phyloP scores from a whole-genome alignment of 805 yeast genomes.

The Wickerhamiella hasegawae region DNA sequence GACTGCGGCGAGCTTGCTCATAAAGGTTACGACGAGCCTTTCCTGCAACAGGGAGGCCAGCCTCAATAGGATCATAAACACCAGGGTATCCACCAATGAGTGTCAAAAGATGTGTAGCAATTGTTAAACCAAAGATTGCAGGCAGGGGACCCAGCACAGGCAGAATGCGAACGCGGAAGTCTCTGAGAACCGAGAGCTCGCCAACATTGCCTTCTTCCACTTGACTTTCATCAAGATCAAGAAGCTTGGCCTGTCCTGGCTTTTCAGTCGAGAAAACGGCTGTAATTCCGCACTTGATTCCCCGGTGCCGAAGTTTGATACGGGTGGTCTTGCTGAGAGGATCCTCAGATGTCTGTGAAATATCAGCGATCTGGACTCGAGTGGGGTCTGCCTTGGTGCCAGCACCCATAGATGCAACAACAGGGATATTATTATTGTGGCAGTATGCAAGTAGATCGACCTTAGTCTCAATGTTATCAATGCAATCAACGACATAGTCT shows the following conservation, averaged over 20 bases:
- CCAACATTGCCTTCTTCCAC: conserved; percentile 68
- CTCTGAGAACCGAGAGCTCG: conserved; percentile 71
- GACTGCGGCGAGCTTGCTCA: conserved; percentile 64
- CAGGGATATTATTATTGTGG: conserved; percentile 40
- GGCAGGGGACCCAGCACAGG: conserved; percentile 98
- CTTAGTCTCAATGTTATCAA: conserved; percentile 94
- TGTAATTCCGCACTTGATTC: conserved; percentile 61
- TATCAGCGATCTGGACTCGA: conserved; percentile 74
- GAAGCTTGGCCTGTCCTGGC: conserved; percentile 82
- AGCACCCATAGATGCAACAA: conserved; percentile 91
- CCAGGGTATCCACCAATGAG: conserved; percentile 67
- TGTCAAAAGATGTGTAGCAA: conserved; percentile 72
- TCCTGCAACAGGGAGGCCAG: conserved; percentile 72
- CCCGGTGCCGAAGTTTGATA: conserved; percentile 63
- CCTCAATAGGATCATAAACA: conserved; percentile 25
- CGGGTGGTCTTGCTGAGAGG: conserved; percentile 80
- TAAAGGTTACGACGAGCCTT: conserved; percentile 74
- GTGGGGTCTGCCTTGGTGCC: conserved; percentile 94
- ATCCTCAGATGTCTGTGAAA: conserved; percentile 83
- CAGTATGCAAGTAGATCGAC: conserved; percentile 75
- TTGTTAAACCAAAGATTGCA: conserved; percentile 82
- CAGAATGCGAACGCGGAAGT: conserved; percentile 83
- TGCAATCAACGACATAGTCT: conserved; percentile 79
- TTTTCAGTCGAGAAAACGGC: conserved; percentile 89
- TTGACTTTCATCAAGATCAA: conserved; percentile 76